phyloP scores from a whole-genome alignment of 108 stramenopile genomes.

The Cyclotella kingstonii region DNA sequence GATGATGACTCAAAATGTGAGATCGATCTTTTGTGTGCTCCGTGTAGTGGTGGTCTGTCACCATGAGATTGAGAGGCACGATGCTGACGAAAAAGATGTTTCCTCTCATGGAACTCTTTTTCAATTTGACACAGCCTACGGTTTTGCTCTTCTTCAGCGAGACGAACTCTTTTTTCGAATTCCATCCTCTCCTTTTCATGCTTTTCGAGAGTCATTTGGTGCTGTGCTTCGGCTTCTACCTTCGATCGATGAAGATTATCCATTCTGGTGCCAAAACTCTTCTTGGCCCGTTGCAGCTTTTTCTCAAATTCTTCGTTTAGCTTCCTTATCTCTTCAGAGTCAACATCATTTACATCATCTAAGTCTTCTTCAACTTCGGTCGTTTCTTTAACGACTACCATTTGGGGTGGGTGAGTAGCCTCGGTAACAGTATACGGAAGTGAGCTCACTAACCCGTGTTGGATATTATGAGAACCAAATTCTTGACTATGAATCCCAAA shows the following conservation, averaged over 20 bases:
- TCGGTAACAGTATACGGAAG: not conserved
- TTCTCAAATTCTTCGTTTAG: constrained; percentile 79
- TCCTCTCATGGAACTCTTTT: constrained; percentile 51
- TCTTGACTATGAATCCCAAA: not conserved
- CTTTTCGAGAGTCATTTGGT: constrained; percentile 81
- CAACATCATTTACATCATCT: constrained; percentile 43
- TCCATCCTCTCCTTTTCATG: constrained; percentile 83
- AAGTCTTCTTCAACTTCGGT: constrained; percentile 21
- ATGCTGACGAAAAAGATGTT: constrained; percentile 31
- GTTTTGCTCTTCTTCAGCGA: constrained; percentile 80
- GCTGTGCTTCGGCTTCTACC: constrained; percentile 77
- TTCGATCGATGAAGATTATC: constrained; percentile 79
- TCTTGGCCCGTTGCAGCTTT: constrained; percentile 75
- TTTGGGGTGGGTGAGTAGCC: constrained; percentile 2
- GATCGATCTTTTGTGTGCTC: constrained; percentile 43
- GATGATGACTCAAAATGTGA: constrained; percentile 35
- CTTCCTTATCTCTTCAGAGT: constrained; percentile 62
- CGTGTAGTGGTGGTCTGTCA: constrained; percentile 28
- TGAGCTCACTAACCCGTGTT: too few relatives aligned
- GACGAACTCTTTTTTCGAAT: constrained; percentile 80
- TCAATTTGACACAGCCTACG: constrained; percentile 72
- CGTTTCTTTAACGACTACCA: constrained; percentile 11
- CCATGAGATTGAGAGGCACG: constrained; percentile 1
- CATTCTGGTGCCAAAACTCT: constrained; percentile 83
- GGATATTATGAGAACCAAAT: not conserved